A percentile compares a stretch with the other conserved stretches of the same genome.
Evolutionary conservation across 2,329 filamentous ascomycete genomes (phyloP).

Genomic region (Colletotrichum spinosum): DNA sequence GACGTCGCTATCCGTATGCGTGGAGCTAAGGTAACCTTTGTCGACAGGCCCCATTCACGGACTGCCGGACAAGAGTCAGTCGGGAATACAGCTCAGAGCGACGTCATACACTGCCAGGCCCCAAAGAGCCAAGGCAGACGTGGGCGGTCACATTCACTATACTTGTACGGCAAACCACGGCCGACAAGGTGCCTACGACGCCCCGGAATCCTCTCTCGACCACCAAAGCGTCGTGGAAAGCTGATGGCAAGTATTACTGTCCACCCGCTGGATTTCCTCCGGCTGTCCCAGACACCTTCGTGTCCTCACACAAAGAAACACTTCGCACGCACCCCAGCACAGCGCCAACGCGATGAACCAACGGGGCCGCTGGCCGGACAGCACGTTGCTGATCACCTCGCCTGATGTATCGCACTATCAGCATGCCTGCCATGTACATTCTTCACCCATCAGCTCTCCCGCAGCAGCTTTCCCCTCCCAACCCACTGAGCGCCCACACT

Average conservation of each 20-base stretch:
- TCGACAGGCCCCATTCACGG: neutral
- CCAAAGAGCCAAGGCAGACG: slow-evolving; percentile 23
- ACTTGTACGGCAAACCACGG: slow-evolving; percentile 4
- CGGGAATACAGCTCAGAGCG: slow-evolving; percentile 20
- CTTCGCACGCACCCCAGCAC: neutral
- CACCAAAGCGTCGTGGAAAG: neutral
- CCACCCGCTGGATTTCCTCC: neutral
- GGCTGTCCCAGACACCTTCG: neutral
- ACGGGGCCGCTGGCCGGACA: slow-evolving; percentile 19
- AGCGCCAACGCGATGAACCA: slow-evolving; percentile 15
- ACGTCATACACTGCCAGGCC: slow-evolving; percentile 22
- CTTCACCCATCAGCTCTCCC: slow-evolving; percentile 21
- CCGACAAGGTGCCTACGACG: neutral
- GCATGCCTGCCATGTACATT: slow-evolving; percentile 15
- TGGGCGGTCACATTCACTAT: slow-evolving; percentile 6
- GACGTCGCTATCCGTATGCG: neutral
- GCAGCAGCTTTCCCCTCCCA: slow-evolving; percentile 27
- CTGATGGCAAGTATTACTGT: neutral
- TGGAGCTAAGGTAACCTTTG: neutral
- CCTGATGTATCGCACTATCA: slow-evolving; percentile 32
- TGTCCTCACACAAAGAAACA: neutral
- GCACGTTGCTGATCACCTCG: neutral
- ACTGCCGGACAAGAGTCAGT: slow-evolving; percentile 4
- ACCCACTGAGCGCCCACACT: slow-evolving; percentile 31
- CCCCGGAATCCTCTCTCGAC: slow-evolving; percentile 10